These are phyloP conservation scores for Lonicera japonica DNA, from an alignment of 129 eudicot genomes.

Conservation along the genomic window DNA sequence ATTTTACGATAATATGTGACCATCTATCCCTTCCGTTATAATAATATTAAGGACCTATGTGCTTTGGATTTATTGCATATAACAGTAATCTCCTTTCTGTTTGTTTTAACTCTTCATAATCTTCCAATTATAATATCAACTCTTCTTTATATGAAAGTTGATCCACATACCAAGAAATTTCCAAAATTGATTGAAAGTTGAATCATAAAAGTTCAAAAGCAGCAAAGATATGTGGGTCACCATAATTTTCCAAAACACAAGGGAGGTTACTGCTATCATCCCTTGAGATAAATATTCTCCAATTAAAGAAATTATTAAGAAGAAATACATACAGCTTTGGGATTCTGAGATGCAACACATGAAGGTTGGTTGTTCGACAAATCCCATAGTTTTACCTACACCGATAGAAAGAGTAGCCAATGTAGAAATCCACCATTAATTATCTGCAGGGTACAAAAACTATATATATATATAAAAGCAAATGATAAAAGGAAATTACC, in stretches of 20 bases:
- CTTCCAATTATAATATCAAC: no score
- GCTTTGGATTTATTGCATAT: no score
- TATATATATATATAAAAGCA: neutral
- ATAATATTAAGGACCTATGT: neutral
- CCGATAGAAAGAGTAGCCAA: conserved; percentile 5
- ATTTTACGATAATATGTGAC: conserved; percentile 4
- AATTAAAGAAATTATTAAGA: neutral
- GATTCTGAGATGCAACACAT: conserved; percentile 69
- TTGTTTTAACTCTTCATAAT: no score
- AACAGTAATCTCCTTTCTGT: no score
- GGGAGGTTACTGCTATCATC: no score
- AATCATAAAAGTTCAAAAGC: no score
- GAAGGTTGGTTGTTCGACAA: conserved; percentile 75
- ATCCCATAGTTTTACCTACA: conserved; percentile 90
- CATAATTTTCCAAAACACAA: no score
- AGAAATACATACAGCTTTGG: conserved; percentile 67
- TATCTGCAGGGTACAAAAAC: neutral
- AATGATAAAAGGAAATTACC: conserved; percentile 32
- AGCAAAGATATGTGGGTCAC: no score
- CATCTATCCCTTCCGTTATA: neutral
- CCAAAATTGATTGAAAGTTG: no score
- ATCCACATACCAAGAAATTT: no score
- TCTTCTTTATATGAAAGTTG: no score
- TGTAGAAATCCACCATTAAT: conserved; percentile 1
- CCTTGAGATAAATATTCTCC: no score